Evolutionary conservation across 306 rosid species (phyloP), one percentile per base, ranked within the genome.

Genomic region (Cicer pinnatifidum): DNA sequence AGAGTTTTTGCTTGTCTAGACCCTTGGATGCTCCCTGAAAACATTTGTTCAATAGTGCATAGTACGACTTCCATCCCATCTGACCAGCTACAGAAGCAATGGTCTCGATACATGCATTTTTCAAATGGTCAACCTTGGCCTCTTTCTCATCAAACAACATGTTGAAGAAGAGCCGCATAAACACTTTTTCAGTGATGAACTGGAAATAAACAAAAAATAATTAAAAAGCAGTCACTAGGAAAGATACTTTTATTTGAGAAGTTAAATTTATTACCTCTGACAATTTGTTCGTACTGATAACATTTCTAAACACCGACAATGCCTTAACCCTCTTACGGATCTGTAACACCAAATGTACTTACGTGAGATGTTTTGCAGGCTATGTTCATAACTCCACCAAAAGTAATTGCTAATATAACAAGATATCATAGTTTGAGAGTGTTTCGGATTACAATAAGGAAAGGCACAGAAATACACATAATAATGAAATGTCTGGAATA

Each of bases 31-130:
- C 79, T 82, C 87, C 95, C 70, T 76, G 87, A 50, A 94, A 86
- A 86, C 98, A 88, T 83, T 87, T 91, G 75, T 46, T 80, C 81
- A 94, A 72, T 76, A 94, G 86, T 48, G 84, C 76, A 81, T 86
- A 88, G 78, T 91, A 91, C 73, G 91, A 91, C 76, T 88, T 87
- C 97, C 98, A 94, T 66, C 86, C 93, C 90, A 87, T 85, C 82
- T 85, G 83, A 28, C 92, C 83, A 61, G 97, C 86, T 76, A 91
- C 83, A 73, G 96, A 89, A 80, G 92, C 91, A 75, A 94, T 80
- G 46, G 96, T 91, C 83, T 91, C 96, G 43, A 94, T 83, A 75
- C 98, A 94, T 45, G 92, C 91, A 79, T 81, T 85, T 89, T 86
- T 91, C 54, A 94, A 37, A 82, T 94, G 83, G 60, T 91, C 97